Evolutionary conservation across 2,329 filamentous ascomycete species (phyloP).

Genomic region (Clarireedia hainanense): DNA sequence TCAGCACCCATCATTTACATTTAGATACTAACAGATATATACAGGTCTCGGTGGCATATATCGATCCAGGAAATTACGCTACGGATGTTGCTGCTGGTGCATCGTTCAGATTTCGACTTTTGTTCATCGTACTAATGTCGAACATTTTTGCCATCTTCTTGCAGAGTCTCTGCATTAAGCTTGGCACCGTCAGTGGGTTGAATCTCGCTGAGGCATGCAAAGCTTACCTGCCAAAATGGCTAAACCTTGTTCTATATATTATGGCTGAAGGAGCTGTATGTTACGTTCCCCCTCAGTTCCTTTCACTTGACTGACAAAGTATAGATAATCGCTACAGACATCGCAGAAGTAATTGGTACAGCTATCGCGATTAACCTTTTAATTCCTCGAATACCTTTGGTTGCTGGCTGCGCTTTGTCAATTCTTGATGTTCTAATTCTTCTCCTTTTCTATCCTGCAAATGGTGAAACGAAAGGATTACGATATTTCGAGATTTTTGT

Average conservation of each 20-base stretch:
- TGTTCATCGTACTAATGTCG: constrained; percentile 49
- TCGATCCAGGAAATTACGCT: constrained; percentile 45
- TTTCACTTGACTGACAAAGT: constrained; percentile 7
- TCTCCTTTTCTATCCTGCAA: constrained; percentile 56
- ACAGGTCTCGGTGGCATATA: constrained; percentile 32
- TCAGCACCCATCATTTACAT: not conserved
- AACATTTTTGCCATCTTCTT: constrained; percentile 52
- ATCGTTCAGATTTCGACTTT: constrained; percentile 42
- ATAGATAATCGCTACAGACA: constrained; percentile 49
- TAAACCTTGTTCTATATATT: constrained; percentile 45
- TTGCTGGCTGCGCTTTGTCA: constrained; percentile 60
- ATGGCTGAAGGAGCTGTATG: constrained; percentile 43
- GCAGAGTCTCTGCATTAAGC: constrained; percentile 48
- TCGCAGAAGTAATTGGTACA: constrained; percentile 56
- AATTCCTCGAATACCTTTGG: constrained; percentile 53
- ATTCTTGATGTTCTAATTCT: constrained; percentile 62
- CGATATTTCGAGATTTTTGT: constrained; percentile 60
- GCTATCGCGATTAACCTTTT: constrained; percentile 63
- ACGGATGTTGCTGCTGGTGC: constrained; percentile 50
- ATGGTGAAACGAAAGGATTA: constrained; percentile 48
- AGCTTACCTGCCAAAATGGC: constrained; percentile 42
- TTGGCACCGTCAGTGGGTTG: constrained; percentile 45
- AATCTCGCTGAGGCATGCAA: constrained; percentile 45
- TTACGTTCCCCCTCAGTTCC: not conserved
- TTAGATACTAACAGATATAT: not conserved